Base-by-base conservation (phyloP, 2,329 filamentous ascomycete genomes). In the Fusarium vanettenii region DNA sequence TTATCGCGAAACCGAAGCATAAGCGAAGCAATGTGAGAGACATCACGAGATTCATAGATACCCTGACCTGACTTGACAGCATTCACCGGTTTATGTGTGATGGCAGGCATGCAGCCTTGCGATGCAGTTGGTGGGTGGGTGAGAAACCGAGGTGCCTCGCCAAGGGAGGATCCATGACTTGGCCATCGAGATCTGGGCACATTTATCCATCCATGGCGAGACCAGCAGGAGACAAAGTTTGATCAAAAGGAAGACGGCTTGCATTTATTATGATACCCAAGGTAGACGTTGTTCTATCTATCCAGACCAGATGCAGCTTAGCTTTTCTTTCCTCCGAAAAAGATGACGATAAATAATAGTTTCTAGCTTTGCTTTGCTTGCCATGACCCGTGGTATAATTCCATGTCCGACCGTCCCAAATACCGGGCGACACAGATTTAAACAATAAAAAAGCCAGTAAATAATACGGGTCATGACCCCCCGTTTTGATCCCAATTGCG, bases 371-470 rank as follows among this genome's bases (percentile, higher is more conserved):
- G 41, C 20, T 22, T 45, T 29, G 55, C 50, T 55, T 31, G 27
- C 31, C 33, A 25, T 61, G 33, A 63, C 41, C 67, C 50, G 57
- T 72, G 68, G 71, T 74, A 74, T 74, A 73, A 73, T 37, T 35
- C 52, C 31, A 67, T 74, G 43, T 48, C 48, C 62, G 31, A 61
- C 64, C 48, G 33, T 61, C 64, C 39, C 64, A 61, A 69, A 55
- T 35, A 48, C 59, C 33, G 52, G 50, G 43, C 31, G 68, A 41
- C 37, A 69, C 50, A 43, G 25, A 65, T 65, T 66, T 48, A 20
- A 35, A 37, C 35, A 62, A 35, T 14, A 61, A 13, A 3, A 48
- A n/a, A 16, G 35, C 35, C 55, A 59, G 62, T 4, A 57, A 20
- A 37, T 50, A 57, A 37, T 50, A 60, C 62, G 62, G 60, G 66